Evolutionary conservation across 441 rosid genomes (phyloP), one percentile per base, ranked within the genome.

Genomic region (Brassica balearica): DNA sequence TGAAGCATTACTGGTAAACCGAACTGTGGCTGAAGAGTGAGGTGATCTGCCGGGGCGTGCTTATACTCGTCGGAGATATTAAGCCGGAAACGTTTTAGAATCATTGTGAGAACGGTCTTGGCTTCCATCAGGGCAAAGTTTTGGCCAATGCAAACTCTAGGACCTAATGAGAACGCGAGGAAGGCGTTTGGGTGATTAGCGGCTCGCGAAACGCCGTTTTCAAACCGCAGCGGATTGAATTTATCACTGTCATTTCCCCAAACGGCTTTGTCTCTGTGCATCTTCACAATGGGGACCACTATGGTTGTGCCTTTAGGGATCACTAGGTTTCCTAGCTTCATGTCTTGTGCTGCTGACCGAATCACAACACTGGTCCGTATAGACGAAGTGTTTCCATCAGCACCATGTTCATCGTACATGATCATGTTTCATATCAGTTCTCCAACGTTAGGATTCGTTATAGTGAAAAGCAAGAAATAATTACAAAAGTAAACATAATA

Each of bases 121-220:
- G 61, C 61, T 56, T 56, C 61, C 61, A 56, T 56, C 12, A 56
- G 11, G 61, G 61, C 61, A 56, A 56, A 56, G 61, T 56, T 56
- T 8, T 56, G 61, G 61, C 61, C 61, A 56, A 56, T 56, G 61
- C 61, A 56, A 8, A 56, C 25, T 56, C 61, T 56, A 19, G 61
- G 61, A 8, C 61, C 61, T 19, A 19, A 1, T 8, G 61, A 56
- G 5, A 56, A 56, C 5, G 61, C 25, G 61, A 56, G 25, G 12
- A 56, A 56, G 0, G 61, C 63, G 63, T 58, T 58, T 58, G 63
- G 29, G 29, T 58, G 63, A 58, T 20, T 58, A 58, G 63, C 29
- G 29, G 63, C 63, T 58, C 63, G 29, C 1, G 64, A 59, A 10
- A 59, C 12, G 8, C 32, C 64, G 32, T 59, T 10, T 59, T 1